Percentiles rank a stretch among this genome's conserved stretches.
phyloP scores from a whole-genome alignment of 2,329 filamentous ascomycete species.

The Beauveria sp. region DNA sequence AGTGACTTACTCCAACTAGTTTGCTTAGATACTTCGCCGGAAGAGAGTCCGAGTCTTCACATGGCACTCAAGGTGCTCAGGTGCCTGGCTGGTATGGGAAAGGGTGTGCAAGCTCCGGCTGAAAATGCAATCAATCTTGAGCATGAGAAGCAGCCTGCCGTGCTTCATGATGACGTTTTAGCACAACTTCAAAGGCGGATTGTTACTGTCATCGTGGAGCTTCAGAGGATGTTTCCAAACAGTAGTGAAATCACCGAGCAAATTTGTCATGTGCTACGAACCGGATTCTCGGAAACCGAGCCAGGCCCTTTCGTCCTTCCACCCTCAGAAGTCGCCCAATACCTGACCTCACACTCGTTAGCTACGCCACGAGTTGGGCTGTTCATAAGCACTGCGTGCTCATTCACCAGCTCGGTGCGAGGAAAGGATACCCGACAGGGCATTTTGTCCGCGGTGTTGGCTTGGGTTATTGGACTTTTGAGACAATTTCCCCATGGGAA shows the following conservation, averaged over 20 bases:
- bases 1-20: neutral
- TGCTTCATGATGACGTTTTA: constrained; percentile 16
- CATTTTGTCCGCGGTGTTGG: constrained; percentile 45
- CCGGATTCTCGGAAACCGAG: constrained; percentile 66
- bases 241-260: constrained; percentile 64
- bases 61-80: constrained; percentile 50
- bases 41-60: constrained; percentile 39
- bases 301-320: constrained; percentile 73
- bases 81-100: constrained; percentile 63
- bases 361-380: constrained; percentile 60
- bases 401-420: constrained; percentile 55
- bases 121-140: constrained; percentile 64
- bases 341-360: constrained; percentile 51
- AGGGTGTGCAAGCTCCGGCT: constrained; percentile 60
- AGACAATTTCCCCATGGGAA: constrained; percentile 38
- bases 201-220: constrained; percentile 37
- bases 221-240: constrained; percentile 44
- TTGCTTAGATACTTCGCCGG: constrained; percentile 20
- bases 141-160: constrained; percentile 25
- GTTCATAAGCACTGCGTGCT: constrained; percentile 64
- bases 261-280: constrained; percentile 62
- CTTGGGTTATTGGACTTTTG: constrained; percentile 56
- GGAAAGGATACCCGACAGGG: constrained; percentile 34
- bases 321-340: constrained; percentile 55
- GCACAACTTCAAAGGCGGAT: constrained; percentile 36